Percentiles rank a stretch among this genome's conserved stretches.
Evolutionary conservation across 1,284 basidiomycete species (phyloP).

Genomic region (Mycosarcoma maydis): DNA sequence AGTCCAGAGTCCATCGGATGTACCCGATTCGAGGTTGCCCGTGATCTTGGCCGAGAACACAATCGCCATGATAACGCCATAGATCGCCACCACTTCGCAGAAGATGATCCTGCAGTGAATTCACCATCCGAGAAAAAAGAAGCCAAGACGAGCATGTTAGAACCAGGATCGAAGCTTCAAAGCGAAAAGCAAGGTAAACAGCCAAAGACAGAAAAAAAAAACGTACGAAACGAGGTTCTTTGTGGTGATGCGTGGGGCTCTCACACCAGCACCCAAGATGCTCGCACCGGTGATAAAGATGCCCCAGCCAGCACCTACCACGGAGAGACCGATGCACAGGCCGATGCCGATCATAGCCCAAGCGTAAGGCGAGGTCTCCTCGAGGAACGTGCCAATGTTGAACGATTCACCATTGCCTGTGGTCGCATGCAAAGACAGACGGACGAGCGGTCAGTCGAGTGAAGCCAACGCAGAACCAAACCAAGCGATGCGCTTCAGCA

Average conservation of each 20-base stretch:
- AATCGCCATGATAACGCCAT: slow-evolving; percentile 78
- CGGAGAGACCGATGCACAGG: slow-evolving; percentile 90
- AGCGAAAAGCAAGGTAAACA: too few species aligned
- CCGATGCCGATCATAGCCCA: slow-evolving; percentile 93
- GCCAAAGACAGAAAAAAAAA: background rate
- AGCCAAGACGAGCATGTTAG: too few species aligned
- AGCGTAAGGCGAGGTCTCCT: slow-evolving; percentile 89
- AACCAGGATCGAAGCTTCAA: too few species aligned
- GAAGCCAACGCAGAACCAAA: too few species aligned
- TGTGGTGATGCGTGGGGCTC: slow-evolving; percentile 91
- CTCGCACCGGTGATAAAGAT: slow-evolving; percentile 96
- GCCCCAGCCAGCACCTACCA: slow-evolving; percentile 96
- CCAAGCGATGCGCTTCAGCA: too few species aligned
- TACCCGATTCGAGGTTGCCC: slow-evolving; percentile 51
- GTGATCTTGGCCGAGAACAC: slow-evolving; percentile 65
- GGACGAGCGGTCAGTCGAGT: background rate
- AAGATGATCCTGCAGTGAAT: slow-evolving; percentile 93
- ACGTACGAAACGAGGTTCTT: slow-evolving; percentile 95
- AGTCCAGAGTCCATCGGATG: slow-evolving; percentile 49
- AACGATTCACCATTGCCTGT: slow-evolving; percentile 52
- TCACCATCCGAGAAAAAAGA: too few species aligned
- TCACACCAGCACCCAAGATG: slow-evolving; percentile 93
- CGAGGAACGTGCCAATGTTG: slow-evolving; percentile 74
- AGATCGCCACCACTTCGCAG: slow-evolving; percentile 97
- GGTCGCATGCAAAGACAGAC: background rate